Conservation (phyloP, 2,329 filamentous ascomycete species). For the Arachnomyces sp. region DNA sequence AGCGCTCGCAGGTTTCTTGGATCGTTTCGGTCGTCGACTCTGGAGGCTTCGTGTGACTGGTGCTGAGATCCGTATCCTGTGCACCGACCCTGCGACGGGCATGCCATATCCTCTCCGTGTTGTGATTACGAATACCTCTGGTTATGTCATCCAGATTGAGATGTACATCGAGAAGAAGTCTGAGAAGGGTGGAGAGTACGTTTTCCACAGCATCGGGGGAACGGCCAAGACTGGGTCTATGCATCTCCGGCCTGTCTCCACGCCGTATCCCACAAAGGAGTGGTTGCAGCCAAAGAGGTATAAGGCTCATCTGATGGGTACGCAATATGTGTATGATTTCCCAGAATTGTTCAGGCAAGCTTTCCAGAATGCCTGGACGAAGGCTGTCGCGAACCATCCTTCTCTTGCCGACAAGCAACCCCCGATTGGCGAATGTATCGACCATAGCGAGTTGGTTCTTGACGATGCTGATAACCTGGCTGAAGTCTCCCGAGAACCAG, state of each 20-base stretch:
- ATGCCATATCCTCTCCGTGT: conserved; percentile 87
- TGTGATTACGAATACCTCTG: conserved; percentile 95
- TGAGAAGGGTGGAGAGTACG: conserved; percentile 85
- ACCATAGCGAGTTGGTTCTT: conserved; percentile 87
- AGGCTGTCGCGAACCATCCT: conserved; percentile 65
- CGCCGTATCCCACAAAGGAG: conserved; percentile 96
- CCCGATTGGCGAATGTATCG: conserved; percentile 79
- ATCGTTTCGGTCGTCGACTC: conserved; percentile 87
- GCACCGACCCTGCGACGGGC: conserved; percentile 79
- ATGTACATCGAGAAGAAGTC: conserved; percentile 97
- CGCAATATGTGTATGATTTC: conserved; percentile 99
- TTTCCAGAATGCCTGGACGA: conserved; percentile 88
- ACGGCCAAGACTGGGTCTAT: conserved; percentile 92
- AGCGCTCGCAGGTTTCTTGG: conserved; percentile 88
- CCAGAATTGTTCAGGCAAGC: conserved; percentile 98
- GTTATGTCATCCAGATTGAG: conserved; percentile 95
- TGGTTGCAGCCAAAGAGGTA: conserved; percentile 98
- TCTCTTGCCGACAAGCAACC: conserved; percentile 73
- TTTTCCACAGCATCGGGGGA: conserved; percentile 95
- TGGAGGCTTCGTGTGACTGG: conserved; percentile 96
- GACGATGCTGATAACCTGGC: conserved; percentile 88
- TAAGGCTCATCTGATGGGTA: conserved; percentile 98
- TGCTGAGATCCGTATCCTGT: conserved; percentile 97
- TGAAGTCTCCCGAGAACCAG: conserved; percentile 89
- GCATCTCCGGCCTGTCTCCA: conserved; percentile 84